Evolutionary conservation across 2,329 filamentous ascomycete species (phyloP), one percentile per base, ranked within the genome.

Genomic region (Diplodia intermedia): DNA sequence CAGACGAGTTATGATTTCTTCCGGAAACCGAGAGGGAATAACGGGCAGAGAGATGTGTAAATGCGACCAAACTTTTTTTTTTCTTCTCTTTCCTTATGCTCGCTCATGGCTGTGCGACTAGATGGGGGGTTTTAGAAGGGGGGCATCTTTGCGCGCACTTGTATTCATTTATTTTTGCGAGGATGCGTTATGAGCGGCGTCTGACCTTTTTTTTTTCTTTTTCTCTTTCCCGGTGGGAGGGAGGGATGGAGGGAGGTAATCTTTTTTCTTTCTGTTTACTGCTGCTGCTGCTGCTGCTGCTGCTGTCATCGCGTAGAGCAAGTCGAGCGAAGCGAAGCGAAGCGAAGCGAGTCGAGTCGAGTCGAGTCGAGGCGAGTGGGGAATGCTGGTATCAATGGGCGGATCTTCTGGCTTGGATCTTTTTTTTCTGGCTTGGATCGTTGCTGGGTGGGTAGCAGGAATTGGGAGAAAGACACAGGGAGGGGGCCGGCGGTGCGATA

Each of bases 1-100:
- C 26, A 26, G 40, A 66, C 65, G 53, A 66, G 65, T 40, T 66
- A 66, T 50, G 65, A 66, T 43, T 66, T 57, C 26, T 66, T 66
- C 12, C 36, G 65, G 38, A 50, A 53, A 15, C 43, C 40, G 29
- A 50, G 53, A 36, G 62, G 33, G 33, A 54, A n/a, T n/a, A n/a
- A 36, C 23, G 31, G 54, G 18, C 36, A 11, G n/a, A 31, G 43
- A n/a, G 47, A 26, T 31, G 2, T 26, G 11, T 57, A 40, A 40
- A 23, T 38, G 36, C 36, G 36, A 12, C 9, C 11, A 38, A 38
- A 11, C 9, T 49, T n/a, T 47, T 15, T 31, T 14, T 54, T 54
- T 33, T 18, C 33, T 31, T n/a, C n/a, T n/a, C n/a, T n/a, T 54
- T 54, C 49, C n/a, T 26, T 26, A 4, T 4, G 4, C 49, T 52